Evolutionary conservation across 306 rosid species (phyloP).

Genomic region (Castanea mollissima): DNA sequence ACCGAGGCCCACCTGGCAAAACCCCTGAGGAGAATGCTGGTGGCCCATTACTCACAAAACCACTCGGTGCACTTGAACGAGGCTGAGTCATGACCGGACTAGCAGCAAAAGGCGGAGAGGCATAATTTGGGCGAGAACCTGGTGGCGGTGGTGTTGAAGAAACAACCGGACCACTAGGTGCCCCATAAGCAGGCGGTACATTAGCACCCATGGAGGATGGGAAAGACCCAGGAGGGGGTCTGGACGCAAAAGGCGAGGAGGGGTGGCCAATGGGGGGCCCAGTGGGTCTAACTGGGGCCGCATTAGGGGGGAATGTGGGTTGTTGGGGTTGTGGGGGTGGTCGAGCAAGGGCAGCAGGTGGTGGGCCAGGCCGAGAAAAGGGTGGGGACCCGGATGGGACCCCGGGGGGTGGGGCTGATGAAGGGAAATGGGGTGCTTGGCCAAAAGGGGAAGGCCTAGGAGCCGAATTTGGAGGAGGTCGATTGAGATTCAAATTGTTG

Average conservation of each 20-base stretch:
- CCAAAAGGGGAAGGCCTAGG: constrained; percentile 75
- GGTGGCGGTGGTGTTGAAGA: constrained; percentile 28
- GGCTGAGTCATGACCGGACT: constrained; percentile 38
- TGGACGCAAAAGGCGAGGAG: constrained; percentile 34
- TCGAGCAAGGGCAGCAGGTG: constrained; percentile 49
- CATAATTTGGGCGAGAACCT: constrained; percentile 51
- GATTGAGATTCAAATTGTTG: constrained; percentile 76
- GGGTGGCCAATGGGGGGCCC: constrained; percentile 52
- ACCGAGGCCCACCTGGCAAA: constrained; percentile 54
- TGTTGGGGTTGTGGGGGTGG: constrained; percentile 53
- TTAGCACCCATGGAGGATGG: constrained; percentile 36
- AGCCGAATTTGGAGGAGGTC: constrained; percentile 65
- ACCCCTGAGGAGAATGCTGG: constrained; percentile 53
- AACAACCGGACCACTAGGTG: constrained; percentile 39
- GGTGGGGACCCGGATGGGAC: constrained; percentile 44
- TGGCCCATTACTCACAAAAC: constrained; percentile 78
- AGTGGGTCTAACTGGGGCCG: constrained; percentile 31
- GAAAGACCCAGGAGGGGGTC: constrained; percentile 53
- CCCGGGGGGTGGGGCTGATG: constrained; percentile 47
- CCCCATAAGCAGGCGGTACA: constrained; percentile 42
- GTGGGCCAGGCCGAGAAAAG: constrained; percentile 74
- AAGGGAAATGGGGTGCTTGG: constrained; percentile 56
- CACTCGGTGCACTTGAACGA: constrained; percentile 36
- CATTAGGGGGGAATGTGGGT: constrained; percentile 38
- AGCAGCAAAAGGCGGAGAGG: constrained; percentile 43